These are phyloP conservation scores for Ganoderma meredithae DNA, from an alignment of 1,284 basidiomycete species.

Conservation along the genomic window DNA sequence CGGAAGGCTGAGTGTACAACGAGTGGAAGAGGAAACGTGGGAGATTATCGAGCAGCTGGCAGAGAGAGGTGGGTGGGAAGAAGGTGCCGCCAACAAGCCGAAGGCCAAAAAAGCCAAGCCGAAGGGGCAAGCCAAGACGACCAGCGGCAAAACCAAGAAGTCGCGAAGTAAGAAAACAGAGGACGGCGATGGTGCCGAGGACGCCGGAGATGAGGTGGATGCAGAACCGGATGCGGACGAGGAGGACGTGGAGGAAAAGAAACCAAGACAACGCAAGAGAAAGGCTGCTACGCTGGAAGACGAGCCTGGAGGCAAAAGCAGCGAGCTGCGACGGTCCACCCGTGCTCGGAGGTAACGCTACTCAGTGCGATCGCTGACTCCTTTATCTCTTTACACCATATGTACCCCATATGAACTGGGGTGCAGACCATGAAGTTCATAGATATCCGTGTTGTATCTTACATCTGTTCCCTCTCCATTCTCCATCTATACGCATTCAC, in stretches of 20 bases:
- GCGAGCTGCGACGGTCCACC: conserved; percentile 25
- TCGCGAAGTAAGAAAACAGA: conserved; percentile 9
- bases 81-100: conserved; percentile 17
- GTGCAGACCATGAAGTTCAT: conserved; percentile 8
- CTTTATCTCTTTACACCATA: no score
- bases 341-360: conserved; percentile 30
- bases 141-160: conserved; percentile 12
- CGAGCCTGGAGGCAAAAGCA: conserved; percentile 17
- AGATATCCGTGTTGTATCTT: conserved; percentile 17
- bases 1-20: conserved; percentile 89
- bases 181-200: conserved; percentile 9
- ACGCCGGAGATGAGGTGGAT: conserved; percentile 12
- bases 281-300: conserved; percentile 24
- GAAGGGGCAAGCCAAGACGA: background rate
- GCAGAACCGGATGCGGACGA: conserved; percentile 2
- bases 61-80: conserved; percentile 76
- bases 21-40: conserved; percentile 78
- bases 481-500: conserved; percentile 13
- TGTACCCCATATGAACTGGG: conserved; percentile 6
- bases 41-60: conserved; percentile 72
- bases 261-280: conserved; percentile 29
- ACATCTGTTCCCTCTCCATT: conserved; percentile 19
- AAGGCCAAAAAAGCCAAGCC: conserved; percentile 22
- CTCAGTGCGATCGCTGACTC: background rate
- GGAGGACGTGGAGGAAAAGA: background rate